These are phyloP conservation scores for Torulaspora franciscae DNA, from an alignment of 805 yeast genomes.

Conservation along the genomic window DNA sequence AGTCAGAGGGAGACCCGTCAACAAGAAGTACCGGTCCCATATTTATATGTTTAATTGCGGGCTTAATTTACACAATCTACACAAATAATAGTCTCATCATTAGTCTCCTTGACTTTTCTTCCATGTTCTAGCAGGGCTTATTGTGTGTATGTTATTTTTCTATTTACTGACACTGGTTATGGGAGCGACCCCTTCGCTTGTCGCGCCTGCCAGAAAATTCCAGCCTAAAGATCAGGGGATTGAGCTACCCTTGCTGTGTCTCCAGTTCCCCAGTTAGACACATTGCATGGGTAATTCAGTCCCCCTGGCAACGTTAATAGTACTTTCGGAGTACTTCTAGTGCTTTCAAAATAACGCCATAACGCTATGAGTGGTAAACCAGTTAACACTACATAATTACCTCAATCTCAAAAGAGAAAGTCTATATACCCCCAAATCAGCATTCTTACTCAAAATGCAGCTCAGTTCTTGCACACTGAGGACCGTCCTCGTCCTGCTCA, in stretches of 20 bases:
- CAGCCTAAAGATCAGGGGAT: neutral
- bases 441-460: conserved; percentile 4
- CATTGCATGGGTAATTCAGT: neutral
- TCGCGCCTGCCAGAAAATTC: conserved; percentile 5
- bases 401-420: conserved; percentile 1
- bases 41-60: conserved; percentile 1
- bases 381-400: conserved; percentile 1
- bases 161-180: conserved; percentile 4
- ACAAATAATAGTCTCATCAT: neutral
- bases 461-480: neutral
- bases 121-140: neutral
- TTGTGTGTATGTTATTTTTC: neutral
- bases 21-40: neutral
- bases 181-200: conserved; percentile 3
- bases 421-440: neutral
- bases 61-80: neutral
- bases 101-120: neutral
- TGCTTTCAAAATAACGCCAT: conserved; percentile 1
- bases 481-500: neutral
- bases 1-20: neutral
- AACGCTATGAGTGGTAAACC: neutral
- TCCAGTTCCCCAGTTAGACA: neutral
- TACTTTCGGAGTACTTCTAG: neutral
- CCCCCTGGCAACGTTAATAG: neutral
- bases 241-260: neutral